These are phyloP conservation scores for Mytilinidion resinicola DNA, from an alignment of 495 filamentous ascomycete genomes.

Conservation along the genomic window DNA sequence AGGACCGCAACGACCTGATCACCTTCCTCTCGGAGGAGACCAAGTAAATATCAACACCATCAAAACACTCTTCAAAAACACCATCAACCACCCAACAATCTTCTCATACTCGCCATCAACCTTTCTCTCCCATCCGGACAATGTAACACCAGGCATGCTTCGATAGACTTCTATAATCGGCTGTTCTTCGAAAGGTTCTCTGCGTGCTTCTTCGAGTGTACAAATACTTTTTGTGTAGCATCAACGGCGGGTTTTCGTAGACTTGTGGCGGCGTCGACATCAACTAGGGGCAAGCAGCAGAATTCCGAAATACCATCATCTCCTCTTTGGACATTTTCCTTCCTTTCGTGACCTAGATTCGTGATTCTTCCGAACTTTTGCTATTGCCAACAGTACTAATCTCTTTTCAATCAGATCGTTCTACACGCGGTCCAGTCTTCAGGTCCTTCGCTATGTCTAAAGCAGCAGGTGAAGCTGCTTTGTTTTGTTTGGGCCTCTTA, in stretches of 20 bases:
- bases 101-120: slow-evolving; percentile 7
- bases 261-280: slow-evolving; percentile 23
- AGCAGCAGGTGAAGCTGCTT: too few species aligned
- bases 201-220: slow-evolving; percentile 16
- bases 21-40: slow-evolving; percentile 47
- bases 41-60: slow-evolving; percentile 27
- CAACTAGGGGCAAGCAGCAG: slow-evolving; percentile 19
- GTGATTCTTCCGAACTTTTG: too few species aligned
- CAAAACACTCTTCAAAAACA: not conserved
- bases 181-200: slow-evolving; percentile 2
- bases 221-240: slow-evolving; percentile 18
- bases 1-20: slow-evolving; percentile 99
- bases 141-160: slow-evolving; percentile 26
- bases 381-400: too few species aligned
- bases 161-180: slow-evolving; percentile 29
- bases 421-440: too few species aligned
- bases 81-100: not conserved
- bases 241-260: slow-evolving; percentile 12
- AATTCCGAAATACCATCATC: slow-evolving; percentile 24
- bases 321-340: slow-evolving; percentile 1
- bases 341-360: too few species aligned
- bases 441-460: too few species aligned
- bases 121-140: slow-evolving; percentile 3
- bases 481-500: too few species aligned
- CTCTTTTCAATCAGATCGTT: too few species aligned